These are phyloP conservation scores for Globisporangium irregulare DNA, from an alignment of 352 stramenopile species.

Conservation along the genomic window DNA sequence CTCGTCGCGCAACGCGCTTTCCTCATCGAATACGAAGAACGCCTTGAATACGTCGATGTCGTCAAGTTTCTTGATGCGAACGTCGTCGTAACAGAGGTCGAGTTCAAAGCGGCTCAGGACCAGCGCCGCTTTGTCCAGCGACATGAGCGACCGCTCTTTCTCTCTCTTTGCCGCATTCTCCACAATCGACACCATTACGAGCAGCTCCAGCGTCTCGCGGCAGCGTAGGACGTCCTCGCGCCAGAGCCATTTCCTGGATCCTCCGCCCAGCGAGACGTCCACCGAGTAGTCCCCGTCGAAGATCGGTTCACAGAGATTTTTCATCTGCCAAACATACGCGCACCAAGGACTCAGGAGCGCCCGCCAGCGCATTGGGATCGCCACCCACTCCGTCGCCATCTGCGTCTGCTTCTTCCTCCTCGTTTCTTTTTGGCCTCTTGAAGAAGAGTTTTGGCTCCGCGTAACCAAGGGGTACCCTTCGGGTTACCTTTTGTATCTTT, in stretches of 20 bases:
- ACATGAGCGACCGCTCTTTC: neutral
- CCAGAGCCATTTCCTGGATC: neutral
- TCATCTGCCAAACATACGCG: neutral
- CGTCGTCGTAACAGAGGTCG: neutral
- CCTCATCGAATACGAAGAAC: conserved; percentile 1
- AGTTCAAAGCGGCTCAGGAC: neutral
- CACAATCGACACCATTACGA: neutral
- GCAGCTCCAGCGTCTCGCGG: neutral
- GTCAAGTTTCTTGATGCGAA: neutral
- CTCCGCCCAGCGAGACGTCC: neutral
- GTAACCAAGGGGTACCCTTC: neutral
- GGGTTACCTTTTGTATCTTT: neutral
- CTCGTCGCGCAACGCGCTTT: neutral
- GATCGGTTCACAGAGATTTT: neutral
- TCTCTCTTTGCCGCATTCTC: neutral
- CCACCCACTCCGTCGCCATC: neutral
- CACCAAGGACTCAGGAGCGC: neutral
- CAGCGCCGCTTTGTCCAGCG: neutral
- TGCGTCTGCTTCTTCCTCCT: neutral
- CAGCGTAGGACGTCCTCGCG: neutral
- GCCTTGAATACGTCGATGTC: neutral
- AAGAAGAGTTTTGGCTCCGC: too few relatives aligned
- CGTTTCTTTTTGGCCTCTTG: neutral
- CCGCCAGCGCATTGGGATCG: neutral
- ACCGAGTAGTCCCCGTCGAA: neutral